A percentile compares a stretch with the other conserved stretches of the same genome.
Conservation (phyloP, 2,329 filamentous ascomycete genomes). For the Dactylellina leptospora region DNA sequence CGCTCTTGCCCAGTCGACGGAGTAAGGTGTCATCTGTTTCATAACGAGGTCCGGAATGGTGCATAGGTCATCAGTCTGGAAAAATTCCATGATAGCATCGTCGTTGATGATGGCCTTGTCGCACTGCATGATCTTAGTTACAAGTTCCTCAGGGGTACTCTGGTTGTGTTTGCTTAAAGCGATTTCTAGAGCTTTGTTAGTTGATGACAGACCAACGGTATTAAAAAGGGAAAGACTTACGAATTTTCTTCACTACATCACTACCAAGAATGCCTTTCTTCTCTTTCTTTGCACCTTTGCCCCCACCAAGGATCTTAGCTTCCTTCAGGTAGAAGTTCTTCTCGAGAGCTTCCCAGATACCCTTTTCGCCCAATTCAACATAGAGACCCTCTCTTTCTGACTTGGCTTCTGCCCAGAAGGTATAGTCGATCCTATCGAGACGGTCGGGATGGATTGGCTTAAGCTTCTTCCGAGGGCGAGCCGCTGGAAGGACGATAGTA, state of each 20-base stretch:
- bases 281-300: slow-evolving; percentile 73
- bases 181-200: slow-evolving; percentile 68
- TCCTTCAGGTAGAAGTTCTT: slow-evolving; percentile 98
- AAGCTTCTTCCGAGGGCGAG: slow-evolving; percentile 90
- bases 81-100: slow-evolving; percentile 91
- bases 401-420: slow-evolving; percentile 57
- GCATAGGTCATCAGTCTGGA: slow-evolving; percentile 91
- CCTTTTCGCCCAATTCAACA: slow-evolving; percentile 87
- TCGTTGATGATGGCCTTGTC: slow-evolving; percentile 89
- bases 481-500: slow-evolving; percentile 23
- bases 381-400: slow-evolving; percentile 96
- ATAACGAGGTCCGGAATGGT: slow-evolving; percentile 88
- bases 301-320: slow-evolving; percentile 81
- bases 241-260: slow-evolving; percentile 87
- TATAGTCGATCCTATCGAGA: slow-evolving; percentile 71
- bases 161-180: slow-evolving; percentile 93
- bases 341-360: slow-evolving; percentile 96
- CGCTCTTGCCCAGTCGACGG: slow-evolving; percentile 93
- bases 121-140: slow-evolving; percentile 94
- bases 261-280: slow-evolving; percentile 97
- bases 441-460: slow-evolving; percentile 99
- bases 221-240: slow-evolving; percentile 63
- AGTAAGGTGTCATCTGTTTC: slow-evolving; percentile 93
- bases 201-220: neutral
- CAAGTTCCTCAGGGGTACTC: slow-evolving; percentile 80